Evolutionary conservation across 106 monocot species (phyloP).

Genomic region (Dendrobium chrysotoxum): DNA sequence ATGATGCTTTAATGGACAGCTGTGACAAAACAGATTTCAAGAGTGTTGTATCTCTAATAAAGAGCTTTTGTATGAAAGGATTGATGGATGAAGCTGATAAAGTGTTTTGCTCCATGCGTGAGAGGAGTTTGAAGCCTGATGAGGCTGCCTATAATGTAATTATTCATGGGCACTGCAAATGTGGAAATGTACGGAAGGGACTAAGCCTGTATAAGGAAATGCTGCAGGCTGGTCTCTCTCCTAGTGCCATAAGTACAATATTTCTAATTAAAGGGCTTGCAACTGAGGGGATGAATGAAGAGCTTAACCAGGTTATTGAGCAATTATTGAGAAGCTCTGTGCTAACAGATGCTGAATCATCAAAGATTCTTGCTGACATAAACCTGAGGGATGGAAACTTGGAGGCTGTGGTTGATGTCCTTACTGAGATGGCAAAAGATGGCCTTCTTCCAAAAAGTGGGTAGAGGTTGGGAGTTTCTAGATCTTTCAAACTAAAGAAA

Average conservation of each 20-base stretch:
- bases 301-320: constrained; percentile 47
- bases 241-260: constrained; percentile 52
- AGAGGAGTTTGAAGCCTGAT: constrained; percentile 39
- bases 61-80: constrained; percentile 85
- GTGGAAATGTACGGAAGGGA: constrained; percentile 59
- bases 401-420: constrained; percentile 52
- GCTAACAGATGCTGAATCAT: constrained; percentile 53
- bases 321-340: constrained; percentile 40
- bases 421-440: constrained; percentile 61
- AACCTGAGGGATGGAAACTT: constrained; percentile 71
- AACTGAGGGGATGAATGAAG: constrained; percentile 42
- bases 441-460: constrained; percentile 58
- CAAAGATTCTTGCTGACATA: constrained; percentile 56
- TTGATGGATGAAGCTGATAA: constrained; percentile 77
- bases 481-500: not conserved
- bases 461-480: constrained; percentile 2
- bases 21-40: constrained; percentile 41
- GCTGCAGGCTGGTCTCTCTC: constrained; percentile 42
- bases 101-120: constrained; percentile 46
- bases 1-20: constrained; percentile 41
- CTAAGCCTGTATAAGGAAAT: constrained; percentile 54
- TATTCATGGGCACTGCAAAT: constrained; percentile 78
- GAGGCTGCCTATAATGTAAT: constrained; percentile 63
- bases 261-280: constrained; percentile 64
- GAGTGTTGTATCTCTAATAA: constrained; percentile 50